Evolutionary conservation across 805 yeast species (phyloP).

Genomic region (Torulaspora delbrueckii): DNA sequence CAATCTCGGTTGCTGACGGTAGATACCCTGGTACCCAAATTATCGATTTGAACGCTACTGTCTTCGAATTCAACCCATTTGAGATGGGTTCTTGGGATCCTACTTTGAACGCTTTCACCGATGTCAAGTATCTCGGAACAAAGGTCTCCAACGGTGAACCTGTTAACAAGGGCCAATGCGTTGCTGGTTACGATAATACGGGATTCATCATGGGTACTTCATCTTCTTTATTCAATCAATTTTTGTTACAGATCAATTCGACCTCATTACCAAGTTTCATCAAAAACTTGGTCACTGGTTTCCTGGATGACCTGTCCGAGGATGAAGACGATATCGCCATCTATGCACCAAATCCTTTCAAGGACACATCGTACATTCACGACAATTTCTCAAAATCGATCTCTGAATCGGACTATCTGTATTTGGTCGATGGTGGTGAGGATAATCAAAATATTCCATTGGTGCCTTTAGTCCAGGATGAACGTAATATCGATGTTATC

Average conservation of each 20-base stretch:
- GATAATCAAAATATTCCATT: slow-evolving; percentile 62
- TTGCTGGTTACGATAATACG: slow-evolving; percentile 70
- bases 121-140: slow-evolving; percentile 68
- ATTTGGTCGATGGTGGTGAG: slow-evolving; percentile 70
- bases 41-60: slow-evolving; percentile 64
- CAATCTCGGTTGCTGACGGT: slow-evolving; percentile 62
- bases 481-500: slow-evolving; percentile 57
- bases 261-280: slow-evolving; percentile 47
- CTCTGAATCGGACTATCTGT: slow-evolving; percentile 41
- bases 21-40: slow-evolving; percentile 56
- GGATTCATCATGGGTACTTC: slow-evolving; percentile 82
- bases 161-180: slow-evolving; percentile 45
- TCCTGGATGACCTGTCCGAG: slow-evolving; percentile 44
- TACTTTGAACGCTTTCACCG: slow-evolving; percentile 57
- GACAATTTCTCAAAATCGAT: slow-evolving; percentile 36
- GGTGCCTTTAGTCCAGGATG: slow-evolving; percentile 54
- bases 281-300: slow-evolving; percentile 41
- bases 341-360: slow-evolving; percentile 70
- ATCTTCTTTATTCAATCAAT: slow-evolving; percentile 71
- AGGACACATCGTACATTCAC: slow-evolving; percentile 39
- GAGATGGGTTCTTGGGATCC: slow-evolving; percentile 91
- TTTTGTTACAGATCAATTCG: slow-evolving; percentile 53
- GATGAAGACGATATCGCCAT: slow-evolving; percentile 63
- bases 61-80: slow-evolving; percentile 58
- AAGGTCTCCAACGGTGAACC: slow-evolving; percentile 59